Percentiles rank a stretch among this genome's conserved stretches.
These are phyloP conservation scores for Medicago lupulina DNA, from an alignment of 306 rosid species.

Conservation along the genomic window DNA sequence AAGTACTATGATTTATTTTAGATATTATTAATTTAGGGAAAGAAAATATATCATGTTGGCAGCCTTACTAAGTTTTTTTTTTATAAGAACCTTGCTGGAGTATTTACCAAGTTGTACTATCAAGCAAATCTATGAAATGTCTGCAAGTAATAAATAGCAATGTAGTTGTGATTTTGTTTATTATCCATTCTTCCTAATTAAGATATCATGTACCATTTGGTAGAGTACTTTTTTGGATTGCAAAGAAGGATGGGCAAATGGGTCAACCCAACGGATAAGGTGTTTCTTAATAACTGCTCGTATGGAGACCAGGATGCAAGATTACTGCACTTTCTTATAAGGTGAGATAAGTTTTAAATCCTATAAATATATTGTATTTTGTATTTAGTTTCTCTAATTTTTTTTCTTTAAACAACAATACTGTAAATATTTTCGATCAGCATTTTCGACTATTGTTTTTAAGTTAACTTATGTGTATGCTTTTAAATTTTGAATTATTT, in stretches of 20 bases:
- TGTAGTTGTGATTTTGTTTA: neutral
- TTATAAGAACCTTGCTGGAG: neutral
- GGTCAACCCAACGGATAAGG: neutral
- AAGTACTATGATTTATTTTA: neutral
- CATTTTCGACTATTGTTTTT: no score
- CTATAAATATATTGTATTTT: no score
- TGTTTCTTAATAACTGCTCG: neutral
- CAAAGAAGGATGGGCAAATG: neutral
- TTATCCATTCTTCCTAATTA: neutral
- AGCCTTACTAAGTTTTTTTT: neutral
- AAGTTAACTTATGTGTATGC: no score
- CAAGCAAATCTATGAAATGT: constrained; percentile 1
- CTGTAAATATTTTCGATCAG: no score
- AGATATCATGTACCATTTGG: neutral
- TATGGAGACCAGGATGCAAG: neutral
- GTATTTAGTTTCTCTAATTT: no score
- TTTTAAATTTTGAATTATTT: no score
- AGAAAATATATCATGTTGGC: neutral
- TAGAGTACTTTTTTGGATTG: neutral
- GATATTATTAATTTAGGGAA: neutral
- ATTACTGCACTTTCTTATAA: neutral
- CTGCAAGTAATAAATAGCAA: neutral
- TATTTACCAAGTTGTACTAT: neutral
- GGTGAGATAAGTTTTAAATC: no score
- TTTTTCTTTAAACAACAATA: no score